phyloP scores from a whole-genome alignment of 441 rosid genomes.

The Populus tomentosa region DNA sequence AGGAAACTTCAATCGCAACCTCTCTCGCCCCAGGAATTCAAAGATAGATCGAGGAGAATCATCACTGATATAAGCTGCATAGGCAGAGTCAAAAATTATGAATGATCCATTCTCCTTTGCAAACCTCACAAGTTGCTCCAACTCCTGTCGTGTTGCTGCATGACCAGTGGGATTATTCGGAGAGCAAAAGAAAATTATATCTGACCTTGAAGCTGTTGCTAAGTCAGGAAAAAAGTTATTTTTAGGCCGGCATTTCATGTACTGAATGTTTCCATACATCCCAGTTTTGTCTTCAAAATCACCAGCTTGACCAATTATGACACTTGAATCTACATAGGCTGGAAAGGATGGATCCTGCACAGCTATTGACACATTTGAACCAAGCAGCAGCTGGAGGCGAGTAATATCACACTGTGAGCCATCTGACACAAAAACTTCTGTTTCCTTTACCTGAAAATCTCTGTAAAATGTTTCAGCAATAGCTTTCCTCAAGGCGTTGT shows the following conservation, averaged over 20 bases:
- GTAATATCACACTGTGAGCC: conserved; percentile 84
- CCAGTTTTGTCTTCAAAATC: conserved; percentile 40
- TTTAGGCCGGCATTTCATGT: conserved; percentile 49
- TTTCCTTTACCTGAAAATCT: conserved; percentile 39
- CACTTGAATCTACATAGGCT: conserved; percentile 64
- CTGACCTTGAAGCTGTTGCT: conserved; percentile 40
- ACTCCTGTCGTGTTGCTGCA: conserved; percentile 48
- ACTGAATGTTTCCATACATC: conserved; percentile 48
- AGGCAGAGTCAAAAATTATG: conserved; percentile 59
- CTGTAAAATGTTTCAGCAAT: conserved; percentile 57
- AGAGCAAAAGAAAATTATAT: conserved; percentile 73
- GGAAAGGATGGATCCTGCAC: conserved; percentile 90
- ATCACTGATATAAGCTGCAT: conserved; percentile 51
- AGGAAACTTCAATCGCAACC: conserved; percentile 76
- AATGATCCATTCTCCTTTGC: conserved; percentile 62
- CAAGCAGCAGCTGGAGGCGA: conserved; percentile 83
- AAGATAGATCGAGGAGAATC: conserved; percentile 57
- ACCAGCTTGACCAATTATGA: conserved; percentile 67
- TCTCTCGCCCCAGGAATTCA: conserved; percentile 69
- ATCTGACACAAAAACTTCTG: conserved; percentile 78
- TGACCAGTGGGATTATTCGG: conserved; percentile 77
- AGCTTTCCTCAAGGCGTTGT: conserved; percentile 57
- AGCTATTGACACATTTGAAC: conserved; percentile 57
- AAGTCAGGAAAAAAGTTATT: conserved; percentile 62
- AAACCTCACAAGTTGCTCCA: conserved; percentile 50